Percentiles rank a stretch among this genome's conserved stretches.
Evolutionary conservation across 106 monocot genomes (phyloP).

Genomic region (Xerophyta viscosa): DNA sequence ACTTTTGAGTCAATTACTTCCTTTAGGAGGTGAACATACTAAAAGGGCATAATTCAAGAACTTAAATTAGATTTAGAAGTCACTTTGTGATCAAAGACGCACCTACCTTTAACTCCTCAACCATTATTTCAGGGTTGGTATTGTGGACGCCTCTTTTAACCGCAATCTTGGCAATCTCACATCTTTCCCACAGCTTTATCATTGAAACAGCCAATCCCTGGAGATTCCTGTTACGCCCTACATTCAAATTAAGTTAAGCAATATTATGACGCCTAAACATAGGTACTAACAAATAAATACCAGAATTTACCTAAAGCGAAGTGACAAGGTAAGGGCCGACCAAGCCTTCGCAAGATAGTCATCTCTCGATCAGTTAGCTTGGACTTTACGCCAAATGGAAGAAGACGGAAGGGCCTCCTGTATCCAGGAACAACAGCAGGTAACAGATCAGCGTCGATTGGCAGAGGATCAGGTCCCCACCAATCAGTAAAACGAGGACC

Average conservation of each 20-base stretch:
- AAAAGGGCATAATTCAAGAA: not conserved
- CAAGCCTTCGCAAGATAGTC: constrained; percentile 75
- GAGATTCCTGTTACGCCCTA: constrained; percentile 87
- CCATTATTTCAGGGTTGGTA: constrained; percentile 67
- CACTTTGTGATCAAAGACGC: not conserved
- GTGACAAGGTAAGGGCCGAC: constrained; percentile 77
- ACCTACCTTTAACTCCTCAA: constrained; percentile 84
- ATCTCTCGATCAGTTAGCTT: constrained; percentile 82
- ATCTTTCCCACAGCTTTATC: constrained; percentile 93
- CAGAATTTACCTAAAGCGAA: constrained; percentile 67
- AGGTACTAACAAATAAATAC: too few relatives aligned
- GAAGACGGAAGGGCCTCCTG: constrained; percentile 81
- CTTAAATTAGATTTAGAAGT: too few relatives aligned
- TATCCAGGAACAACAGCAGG: constrained; percentile 72
- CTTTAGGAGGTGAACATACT: too few relatives aligned
- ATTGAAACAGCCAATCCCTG: constrained; percentile 89
- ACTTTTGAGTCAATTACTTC: too few relatives aligned
- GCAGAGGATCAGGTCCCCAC: constrained; percentile 89
- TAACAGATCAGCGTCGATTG: constrained; percentile 91
- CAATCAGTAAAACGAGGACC: constrained; percentile 94
- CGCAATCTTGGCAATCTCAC: constrained; percentile 95
- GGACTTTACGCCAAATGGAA: constrained; percentile 80
- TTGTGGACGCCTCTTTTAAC: constrained; percentile 82
- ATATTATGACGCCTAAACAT: not conserved
- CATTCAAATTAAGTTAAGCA: not conserved